Percentiles rank a stretch among this genome's conserved stretches.
phyloP scores from a whole-genome alignment of 148 eudicot genomes.

The Chenopodium berlandieri region DNA sequence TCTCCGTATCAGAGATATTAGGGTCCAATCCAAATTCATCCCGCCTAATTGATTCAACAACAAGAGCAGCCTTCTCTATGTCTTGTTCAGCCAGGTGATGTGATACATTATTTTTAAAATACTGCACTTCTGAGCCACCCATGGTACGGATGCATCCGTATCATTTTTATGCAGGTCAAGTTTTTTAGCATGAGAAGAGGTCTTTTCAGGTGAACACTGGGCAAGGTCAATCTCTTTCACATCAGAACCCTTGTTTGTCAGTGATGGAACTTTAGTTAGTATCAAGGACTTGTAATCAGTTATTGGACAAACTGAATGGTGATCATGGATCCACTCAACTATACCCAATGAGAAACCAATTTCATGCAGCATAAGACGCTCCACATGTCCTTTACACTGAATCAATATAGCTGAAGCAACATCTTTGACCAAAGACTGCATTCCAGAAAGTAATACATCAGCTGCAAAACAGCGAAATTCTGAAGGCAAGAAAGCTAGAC shows the following conservation, averaged over 20 bases:
- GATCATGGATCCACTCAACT: conserved; percentile 80
- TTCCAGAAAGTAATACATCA: conserved; percentile 69
- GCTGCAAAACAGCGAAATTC: conserved; percentile 77
- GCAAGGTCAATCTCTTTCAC: conserved; percentile 13
- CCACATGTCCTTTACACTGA: conserved; percentile 53
- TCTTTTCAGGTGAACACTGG: conserved; percentile 19
- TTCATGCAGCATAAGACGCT: conserved; percentile 83
- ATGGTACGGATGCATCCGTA: conserved; percentile 7
- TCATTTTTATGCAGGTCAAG: conserved; percentile 25
- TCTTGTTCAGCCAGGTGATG: conserved; percentile 17
- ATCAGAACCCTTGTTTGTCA: conserved; percentile 28
- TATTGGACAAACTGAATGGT: conserved; percentile 45
- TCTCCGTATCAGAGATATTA: conserved; percentile 53
- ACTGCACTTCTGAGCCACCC: conserved; percentile 9
- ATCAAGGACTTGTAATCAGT: conserved; percentile 19
- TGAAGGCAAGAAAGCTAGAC: conserved; percentile 66
- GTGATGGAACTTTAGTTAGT: conserved; percentile 32
- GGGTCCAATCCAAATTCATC: conserved; percentile 86
- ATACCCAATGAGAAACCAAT: conserved; percentile 81
- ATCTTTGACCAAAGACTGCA: conserved; percentile 60
- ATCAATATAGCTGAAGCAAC: conserved; percentile 54
- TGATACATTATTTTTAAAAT: conserved; percentile 12
- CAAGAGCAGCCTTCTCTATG: conserved; percentile 41
- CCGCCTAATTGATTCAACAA: conserved; percentile 76
- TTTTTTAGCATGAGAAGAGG: conserved; percentile 28